phyloP scores from a whole-genome alignment of 2,329 filamentous ascomycete genomes.

The Monilinia polystroma region DNA sequence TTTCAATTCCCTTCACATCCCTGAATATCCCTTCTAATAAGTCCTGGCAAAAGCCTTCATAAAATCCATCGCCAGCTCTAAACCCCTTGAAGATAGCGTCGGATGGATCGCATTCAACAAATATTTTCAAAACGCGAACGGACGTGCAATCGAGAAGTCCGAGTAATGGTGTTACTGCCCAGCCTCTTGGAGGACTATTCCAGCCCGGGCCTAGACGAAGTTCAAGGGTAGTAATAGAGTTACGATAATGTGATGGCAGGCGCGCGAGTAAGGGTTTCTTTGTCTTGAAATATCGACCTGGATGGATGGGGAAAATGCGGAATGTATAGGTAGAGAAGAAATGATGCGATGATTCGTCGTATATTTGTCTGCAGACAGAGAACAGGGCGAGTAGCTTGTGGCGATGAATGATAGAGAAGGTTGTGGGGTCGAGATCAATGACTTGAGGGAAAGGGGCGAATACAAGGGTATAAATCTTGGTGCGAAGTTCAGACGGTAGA shows the following conservation, averaged over 20 bases:
- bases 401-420: conserved; percentile 60
- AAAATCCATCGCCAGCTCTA: conserved; percentile 59
- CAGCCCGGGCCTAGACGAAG: conserved; percentile 72
- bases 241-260: conserved; percentile 59
- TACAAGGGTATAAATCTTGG: conserved; percentile 65
- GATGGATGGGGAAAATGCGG: conserved; percentile 65
- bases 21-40: conserved; percentile 58
- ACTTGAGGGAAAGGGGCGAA: conserved; percentile 55
- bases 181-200: conserved; percentile 66
- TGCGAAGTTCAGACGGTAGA: conserved; percentile 67
- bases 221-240: conserved; percentile 62
- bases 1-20: conserved; percentile 54
- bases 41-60: conserved; percentile 62
- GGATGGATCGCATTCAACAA: conserved; percentile 71
- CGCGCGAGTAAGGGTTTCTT: conserved; percentile 70
- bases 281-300: conserved; percentile 67
- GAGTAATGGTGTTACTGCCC: conserved; percentile 64
- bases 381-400: conserved; percentile 56
- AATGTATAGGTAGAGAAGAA: conserved; percentile 65
- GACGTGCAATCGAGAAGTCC: conserved; percentile 62
- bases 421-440: conserved; percentile 66
- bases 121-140: conserved; percentile 61
- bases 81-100: conserved; percentile 67
- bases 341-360: conserved; percentile 61
- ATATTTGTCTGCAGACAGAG: conserved; percentile 58